Conservation (phyloP, 2,329 filamentous ascomycete genomes). For the Clonostachys solani region DNA sequence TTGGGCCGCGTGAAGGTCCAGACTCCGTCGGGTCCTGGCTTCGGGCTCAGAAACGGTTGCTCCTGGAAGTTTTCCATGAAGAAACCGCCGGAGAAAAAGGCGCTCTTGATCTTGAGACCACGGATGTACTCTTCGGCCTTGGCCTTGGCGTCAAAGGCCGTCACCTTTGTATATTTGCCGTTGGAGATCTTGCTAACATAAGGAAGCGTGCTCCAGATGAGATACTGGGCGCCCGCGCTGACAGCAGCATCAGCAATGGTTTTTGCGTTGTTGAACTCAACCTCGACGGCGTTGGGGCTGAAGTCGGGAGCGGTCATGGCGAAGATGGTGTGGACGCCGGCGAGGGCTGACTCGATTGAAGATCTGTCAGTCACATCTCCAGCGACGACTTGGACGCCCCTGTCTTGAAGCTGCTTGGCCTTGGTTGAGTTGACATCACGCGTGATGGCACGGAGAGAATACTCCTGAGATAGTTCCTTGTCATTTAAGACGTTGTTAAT, state of each 20-base stretch:
- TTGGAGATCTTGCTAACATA: conserved; percentile 27
- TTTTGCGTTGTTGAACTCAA: conserved; percentile 36
- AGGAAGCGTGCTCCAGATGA: conserved; percentile 40
- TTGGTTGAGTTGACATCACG: conserved; percentile 29
- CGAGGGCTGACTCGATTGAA: conserved; percentile 32
- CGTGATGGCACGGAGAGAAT: conserved; percentile 40
- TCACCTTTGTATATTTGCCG: conserved; percentile 28
- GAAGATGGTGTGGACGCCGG: conserved; percentile 36
- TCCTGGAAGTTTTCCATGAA: conserved; percentile 38
- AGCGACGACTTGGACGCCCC: conserved; percentile 33
- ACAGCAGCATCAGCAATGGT: conserved; percentile 39
- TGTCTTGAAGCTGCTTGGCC: conserved; percentile 23
- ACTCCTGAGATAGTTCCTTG: conserved; percentile 34
- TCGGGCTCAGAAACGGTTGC: background rate
- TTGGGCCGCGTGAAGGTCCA: background rate
- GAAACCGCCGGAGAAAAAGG: conserved; percentile 32
- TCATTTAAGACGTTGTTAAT: conserved; percentile 38
- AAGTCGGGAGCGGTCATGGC: conserved; percentile 33
- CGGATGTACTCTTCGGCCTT: conserved; percentile 54
- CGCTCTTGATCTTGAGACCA: conserved; percentile 32
- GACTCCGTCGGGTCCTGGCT: background rate
- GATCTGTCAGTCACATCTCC: conserved; percentile 31
- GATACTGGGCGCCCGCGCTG: conserved; percentile 34
- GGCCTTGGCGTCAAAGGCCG: conserved; percentile 54
- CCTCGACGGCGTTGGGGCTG: conserved; percentile 18